A percentile compares a stretch with the other conserved stretches of the same genome.
Conservation (phyloP, 2,329 filamentous ascomycete species). For the Verticillium isaacii region DNA sequence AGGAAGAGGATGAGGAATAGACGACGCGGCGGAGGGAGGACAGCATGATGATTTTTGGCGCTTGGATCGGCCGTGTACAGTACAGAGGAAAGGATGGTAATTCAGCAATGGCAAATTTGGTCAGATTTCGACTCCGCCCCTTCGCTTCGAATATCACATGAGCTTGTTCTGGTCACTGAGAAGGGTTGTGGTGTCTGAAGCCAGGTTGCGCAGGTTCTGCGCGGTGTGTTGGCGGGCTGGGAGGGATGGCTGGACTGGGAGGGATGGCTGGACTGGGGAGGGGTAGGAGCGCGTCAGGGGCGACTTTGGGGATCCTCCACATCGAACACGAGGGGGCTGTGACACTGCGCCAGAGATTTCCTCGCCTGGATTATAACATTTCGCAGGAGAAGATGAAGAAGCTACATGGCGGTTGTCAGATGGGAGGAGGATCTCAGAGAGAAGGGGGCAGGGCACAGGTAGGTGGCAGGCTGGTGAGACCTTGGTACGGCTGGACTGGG, state of each 20-base stretch:
- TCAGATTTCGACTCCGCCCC: slow-evolving; percentile 13
- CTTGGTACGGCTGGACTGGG: not conserved
- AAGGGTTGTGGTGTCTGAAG: slow-evolving; percentile 22
- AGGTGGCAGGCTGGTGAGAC: not conserved
- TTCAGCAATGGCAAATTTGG: not conserved
- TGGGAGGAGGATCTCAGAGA: not conserved
- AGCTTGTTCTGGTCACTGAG: slow-evolving; percentile 16
- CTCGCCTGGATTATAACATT: not conserved
- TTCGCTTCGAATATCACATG: slow-evolving; percentile 2
- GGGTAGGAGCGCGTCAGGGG: not conserved
- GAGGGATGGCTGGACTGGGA: slow-evolving; percentile 10
- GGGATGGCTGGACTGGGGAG: slow-evolving; percentile 2
- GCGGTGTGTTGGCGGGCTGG: slow-evolving; percentile 21
- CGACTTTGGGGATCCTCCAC: not conserved
- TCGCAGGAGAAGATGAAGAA: not conserved
- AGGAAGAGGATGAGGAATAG: slow-evolving; percentile 61
- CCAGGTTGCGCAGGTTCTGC: slow-evolving; percentile 22
- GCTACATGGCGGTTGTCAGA: not conserved
- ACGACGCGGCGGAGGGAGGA: not conserved
- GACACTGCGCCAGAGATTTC: not conserved
- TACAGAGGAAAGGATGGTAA: slow-evolving; percentile 5
- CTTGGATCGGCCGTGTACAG: slow-evolving; percentile 7
- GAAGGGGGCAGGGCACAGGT: slow-evolving; percentile 1
- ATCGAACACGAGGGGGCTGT: not conserved
- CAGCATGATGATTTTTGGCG: not conserved